Percentiles rank a stretch among this genome's conserved stretches.
Evolutionary conservation across 352 stramenopile genomes (phyloP).

Genomic region (Elongisporangium undulatum): DNA sequence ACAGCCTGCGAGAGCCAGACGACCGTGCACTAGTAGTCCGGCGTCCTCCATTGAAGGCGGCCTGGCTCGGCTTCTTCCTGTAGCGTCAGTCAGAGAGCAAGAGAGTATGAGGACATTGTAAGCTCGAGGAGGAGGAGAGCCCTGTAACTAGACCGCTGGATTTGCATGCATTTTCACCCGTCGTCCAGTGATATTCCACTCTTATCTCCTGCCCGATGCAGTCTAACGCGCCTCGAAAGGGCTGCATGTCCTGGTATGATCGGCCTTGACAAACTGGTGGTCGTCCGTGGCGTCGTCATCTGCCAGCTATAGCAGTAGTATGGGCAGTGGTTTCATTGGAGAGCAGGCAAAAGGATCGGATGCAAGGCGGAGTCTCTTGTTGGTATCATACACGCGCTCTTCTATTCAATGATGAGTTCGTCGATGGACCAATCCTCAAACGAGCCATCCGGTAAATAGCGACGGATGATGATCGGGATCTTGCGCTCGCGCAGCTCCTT

Average conservation of each 20-base stretch:
- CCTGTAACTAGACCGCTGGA: background rate
- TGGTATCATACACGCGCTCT: background rate
- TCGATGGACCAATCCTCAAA: slow-evolving; percentile 99
- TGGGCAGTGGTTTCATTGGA: background rate
- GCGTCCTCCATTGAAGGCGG: background rate
- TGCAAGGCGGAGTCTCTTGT: background rate
- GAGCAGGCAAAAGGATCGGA: background rate
- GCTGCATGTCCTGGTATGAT: too few species aligned
- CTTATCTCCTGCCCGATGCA: too few species aligned
- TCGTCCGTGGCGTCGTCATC: too few species aligned
- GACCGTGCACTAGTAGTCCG: slow-evolving; percentile 60
- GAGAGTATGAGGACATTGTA: background rate
- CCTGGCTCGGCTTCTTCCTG: background rate
- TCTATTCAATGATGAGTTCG: slow-evolving; percentile 98
- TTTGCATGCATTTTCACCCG: background rate
- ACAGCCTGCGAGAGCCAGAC: slow-evolving; percentile 87
- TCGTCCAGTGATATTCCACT: background rate
- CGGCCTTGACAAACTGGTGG: too few species aligned
- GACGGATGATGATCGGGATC: slow-evolving; percentile 99
- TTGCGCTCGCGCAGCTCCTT: slow-evolving; percentile 99
- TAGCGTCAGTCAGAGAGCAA: background rate
- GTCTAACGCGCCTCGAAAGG: too few species aligned
- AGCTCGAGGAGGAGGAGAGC: background rate
- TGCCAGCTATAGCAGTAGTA: too few species aligned
- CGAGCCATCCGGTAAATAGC: slow-evolving; percentile 98